Evolutionary conservation across 179 eudicot species (phyloP).

Genomic region (Heliamphora ciliata): DNA sequence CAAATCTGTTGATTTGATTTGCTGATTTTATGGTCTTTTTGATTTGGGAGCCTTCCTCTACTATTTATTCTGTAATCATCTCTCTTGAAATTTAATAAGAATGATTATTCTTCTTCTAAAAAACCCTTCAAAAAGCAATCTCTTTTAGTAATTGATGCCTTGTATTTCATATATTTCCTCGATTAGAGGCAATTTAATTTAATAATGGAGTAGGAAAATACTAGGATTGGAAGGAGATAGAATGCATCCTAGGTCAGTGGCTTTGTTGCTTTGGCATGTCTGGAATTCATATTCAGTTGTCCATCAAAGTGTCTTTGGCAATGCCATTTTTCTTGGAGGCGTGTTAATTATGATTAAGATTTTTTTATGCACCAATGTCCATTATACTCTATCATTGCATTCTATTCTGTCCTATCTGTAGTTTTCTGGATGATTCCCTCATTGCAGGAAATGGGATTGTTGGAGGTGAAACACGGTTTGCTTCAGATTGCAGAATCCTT

Average conservation of each 20-base stretch:
- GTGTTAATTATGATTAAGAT: not conserved
- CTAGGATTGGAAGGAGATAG: not conserved
- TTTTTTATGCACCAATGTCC: not conserved
- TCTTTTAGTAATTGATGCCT: not conserved
- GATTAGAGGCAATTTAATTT: not conserved
- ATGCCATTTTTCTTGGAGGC: not conserved
- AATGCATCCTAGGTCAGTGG: not conserved
- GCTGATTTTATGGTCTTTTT: too few species aligned
- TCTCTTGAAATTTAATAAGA: too few species aligned
- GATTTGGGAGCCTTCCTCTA: too few species aligned
- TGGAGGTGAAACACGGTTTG: constrained; percentile 96
- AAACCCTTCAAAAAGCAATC: not conserved
- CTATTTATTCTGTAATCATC: too few species aligned
- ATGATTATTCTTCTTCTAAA: too few species aligned
- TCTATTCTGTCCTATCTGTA: not conserved
- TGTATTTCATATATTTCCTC: not conserved
- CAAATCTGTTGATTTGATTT: too few species aligned
- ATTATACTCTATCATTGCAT: not conserved
- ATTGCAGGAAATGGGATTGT: constrained; percentile 84
- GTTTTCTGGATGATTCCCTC: constrained; percentile 13
- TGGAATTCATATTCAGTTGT: not conserved
- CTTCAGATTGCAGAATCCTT: constrained; percentile 88
- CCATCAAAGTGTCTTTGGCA: not conserved
- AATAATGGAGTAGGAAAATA: not conserved
- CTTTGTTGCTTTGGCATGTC: not conserved